These are phyloP conservation scores for Brassica incana DNA, from an alignment of 345 rosid species.

Conservation along the genomic window DNA sequence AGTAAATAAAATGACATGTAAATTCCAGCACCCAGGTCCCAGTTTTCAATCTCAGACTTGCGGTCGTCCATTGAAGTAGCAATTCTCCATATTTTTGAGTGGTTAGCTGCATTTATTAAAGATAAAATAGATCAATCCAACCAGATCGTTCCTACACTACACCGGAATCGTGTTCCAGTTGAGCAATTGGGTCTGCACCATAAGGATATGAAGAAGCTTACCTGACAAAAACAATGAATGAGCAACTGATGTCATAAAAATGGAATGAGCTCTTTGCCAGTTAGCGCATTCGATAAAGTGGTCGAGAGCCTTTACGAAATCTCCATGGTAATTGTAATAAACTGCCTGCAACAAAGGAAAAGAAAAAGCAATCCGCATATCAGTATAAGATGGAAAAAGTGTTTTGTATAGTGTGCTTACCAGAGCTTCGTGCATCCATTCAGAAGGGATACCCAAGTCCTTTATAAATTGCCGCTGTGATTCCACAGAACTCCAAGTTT, in stretches of 20 bases:
- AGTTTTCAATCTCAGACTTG: slow-evolving; percentile 91
- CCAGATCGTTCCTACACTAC: slow-evolving; percentile 11
- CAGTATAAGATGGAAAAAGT: slow-evolving; percentile 3
- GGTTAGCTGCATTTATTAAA: slow-evolving; percentile 54
- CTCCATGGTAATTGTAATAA: slow-evolving; percentile 65
- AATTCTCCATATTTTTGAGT: slow-evolving; percentile 76
- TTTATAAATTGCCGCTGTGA: slow-evolving; percentile 74
- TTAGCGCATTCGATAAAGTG: slow-evolving; percentile 79
- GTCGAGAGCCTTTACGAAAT: slow-evolving; percentile 74
- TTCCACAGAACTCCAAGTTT: slow-evolving; percentile 78
- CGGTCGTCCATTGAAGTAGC: slow-evolving; percentile 80
- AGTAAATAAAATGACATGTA: slow-evolving; percentile 71
- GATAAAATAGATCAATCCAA: slow-evolving; percentile 1
- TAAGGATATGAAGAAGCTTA: slow-evolving; percentile 34
- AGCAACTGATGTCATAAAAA: slow-evolving; percentile 73
- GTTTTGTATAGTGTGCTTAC: slow-evolving; percentile 43
- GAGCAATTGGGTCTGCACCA: slow-evolving; percentile 1
- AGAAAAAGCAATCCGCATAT: neutral
- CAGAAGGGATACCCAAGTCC: slow-evolving; percentile 70
- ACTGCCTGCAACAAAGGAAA: slow-evolving; percentile 59
- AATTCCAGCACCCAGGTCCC: slow-evolving; percentile 96
- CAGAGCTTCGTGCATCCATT: slow-evolving; percentile 97
- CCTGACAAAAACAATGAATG: slow-evolving; percentile 77
- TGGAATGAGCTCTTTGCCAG: slow-evolving; percentile 91
- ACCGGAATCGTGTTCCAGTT: neutral